These are phyloP conservation scores for Croton setiger DNA, from an alignment of 441 rosid species.

Conservation along the genomic window DNA sequence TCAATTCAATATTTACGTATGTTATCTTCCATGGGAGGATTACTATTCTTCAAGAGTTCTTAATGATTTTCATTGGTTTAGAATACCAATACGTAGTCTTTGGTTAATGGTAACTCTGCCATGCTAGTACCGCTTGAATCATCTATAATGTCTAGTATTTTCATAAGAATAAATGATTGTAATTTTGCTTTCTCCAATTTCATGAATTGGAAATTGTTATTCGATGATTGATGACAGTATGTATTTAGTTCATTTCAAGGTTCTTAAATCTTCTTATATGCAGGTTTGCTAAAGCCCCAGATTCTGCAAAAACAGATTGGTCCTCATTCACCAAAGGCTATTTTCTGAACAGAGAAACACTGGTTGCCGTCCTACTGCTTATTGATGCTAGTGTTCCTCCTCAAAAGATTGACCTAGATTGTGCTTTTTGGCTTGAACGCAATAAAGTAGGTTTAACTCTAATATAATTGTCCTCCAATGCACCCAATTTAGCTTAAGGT, in stretches of 20 bases:
- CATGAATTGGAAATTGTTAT: neutral
- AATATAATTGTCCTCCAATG: neutral
- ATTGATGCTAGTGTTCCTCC: conserved; percentile 92
- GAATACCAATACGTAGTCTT: too few relatives aligned
- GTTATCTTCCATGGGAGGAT: too few relatives aligned
- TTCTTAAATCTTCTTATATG: conserved; percentile 15
- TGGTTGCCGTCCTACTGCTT: conserved; percentile 72
- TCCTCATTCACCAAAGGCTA: conserved; percentile 80
- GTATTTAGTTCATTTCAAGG: neutral
- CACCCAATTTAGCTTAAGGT: neutral
- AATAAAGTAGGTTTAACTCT: conserved; percentile 47
- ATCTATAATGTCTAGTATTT: neutral
- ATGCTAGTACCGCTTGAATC: neutral
- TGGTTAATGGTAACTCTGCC: too few relatives aligned
- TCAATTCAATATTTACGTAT: too few relatives aligned
- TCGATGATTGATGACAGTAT: neutral
- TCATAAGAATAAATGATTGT: neutral
- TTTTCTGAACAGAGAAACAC: conserved; percentile 70
- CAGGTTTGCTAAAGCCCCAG: conserved; percentile 84
- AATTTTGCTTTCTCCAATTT: neutral
- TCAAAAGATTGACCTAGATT: conserved; percentile 86
- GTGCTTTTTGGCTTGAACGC: conserved; percentile 92
- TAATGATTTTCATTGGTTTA: too few relatives aligned
- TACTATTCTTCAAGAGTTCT: too few relatives aligned
- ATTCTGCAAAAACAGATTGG: conserved; percentile 83